Evolutionary conservation across 371 early-diverging fungal genomes (phyloP), one percentile per base, ranked within the genome.

Genomic region (Mucor piriformis): DNA sequence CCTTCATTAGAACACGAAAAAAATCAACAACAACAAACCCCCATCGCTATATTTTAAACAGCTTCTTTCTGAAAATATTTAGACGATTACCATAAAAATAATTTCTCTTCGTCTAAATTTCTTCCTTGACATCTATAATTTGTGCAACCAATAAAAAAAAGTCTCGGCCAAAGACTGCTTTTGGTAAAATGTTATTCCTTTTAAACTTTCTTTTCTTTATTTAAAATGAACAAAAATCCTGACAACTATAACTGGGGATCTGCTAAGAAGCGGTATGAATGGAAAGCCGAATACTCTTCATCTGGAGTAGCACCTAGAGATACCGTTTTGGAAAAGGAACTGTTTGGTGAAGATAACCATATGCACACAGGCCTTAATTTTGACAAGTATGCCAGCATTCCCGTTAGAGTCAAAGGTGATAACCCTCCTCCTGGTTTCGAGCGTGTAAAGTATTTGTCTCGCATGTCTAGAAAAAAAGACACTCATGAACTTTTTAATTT

Each of bases 351-450:
- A 50, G 73, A 72, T 1, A 64, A 44, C 8, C 61, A 61, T 18
- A 48, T 53, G 3, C 73, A 77, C 32, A 68, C 67, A 23, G 87
- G 87, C 18, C 76, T 87, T 27, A 85, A 87, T 32, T 87, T 87
- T 50, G 55, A 60, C 27, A 83, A 85, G 47, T 88, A 87, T 54
- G 69, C 76, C 7, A 43, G 72, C 1, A 83, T 88, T 52, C 76
- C 79, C 18, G 85, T 87, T 12, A 63, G 63, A 3, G 80, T 80
- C 16, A 63, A 51, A 24, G 88, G 87, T 11, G 59, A 63, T n/a
- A 70, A 69, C 23, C 81, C 82, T 20, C 76, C 79, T 42, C 59
- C 59, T 0, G 75, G 77, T 2, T 70, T 86, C 27, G 55, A 66
- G 24, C 65, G 44, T 24, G 77, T 77, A 69, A 62, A 34, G 2